phyloP scores from a whole-genome alignment of 441 rosid genomes.

The Manihot esculenta region DNA sequence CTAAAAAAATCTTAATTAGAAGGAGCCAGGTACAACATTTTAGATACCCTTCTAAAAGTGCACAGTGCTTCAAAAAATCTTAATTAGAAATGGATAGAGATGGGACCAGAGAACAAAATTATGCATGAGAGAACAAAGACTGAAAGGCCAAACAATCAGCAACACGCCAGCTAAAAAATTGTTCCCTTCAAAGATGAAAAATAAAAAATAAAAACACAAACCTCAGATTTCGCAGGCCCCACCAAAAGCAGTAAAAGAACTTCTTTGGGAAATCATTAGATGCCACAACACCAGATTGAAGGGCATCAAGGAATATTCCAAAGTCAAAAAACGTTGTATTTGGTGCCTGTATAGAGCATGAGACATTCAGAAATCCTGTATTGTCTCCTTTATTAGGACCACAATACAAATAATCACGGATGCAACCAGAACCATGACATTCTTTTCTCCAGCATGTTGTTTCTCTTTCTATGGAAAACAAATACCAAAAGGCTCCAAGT shows the following conservation, averaged over 20 bases:
- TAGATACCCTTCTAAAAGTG: not conserved
- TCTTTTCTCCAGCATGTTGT: slow-evolving; percentile 75
- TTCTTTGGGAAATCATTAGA: slow-evolving; percentile 68
- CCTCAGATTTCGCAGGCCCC: slow-evolving; percentile 95
- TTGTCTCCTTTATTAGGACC: slow-evolving; percentile 11
- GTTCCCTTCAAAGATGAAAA: not conserved
- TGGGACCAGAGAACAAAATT: not conserved
- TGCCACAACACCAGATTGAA: slow-evolving; percentile 66
- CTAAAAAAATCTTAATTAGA: slow-evolving; percentile 3
- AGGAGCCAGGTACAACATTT: too few species aligned
- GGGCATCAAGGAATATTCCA: slow-evolving; percentile 70
- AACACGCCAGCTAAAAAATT: not conserved
- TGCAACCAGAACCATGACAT: slow-evolving; percentile 40
- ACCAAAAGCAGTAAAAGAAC: slow-evolving; percentile 80
- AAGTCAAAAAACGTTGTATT: slow-evolving; percentile 53
- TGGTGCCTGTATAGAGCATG: slow-evolving; percentile 52
- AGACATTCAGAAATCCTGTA: slow-evolving; percentile 26
- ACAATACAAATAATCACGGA: slow-evolving; percentile 42
- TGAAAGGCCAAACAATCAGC: not conserved
- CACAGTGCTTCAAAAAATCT: not conserved
- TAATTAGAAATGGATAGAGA: not conserved
- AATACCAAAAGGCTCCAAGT: slow-evolving; percentile 83
- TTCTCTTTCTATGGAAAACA: slow-evolving; percentile 74
- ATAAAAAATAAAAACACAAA: slow-evolving; percentile 16
- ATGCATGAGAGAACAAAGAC: not conserved